Evolutionary conservation across 805 yeast genomes (phyloP).

Genomic region (Ogataea kodamae): DNA sequence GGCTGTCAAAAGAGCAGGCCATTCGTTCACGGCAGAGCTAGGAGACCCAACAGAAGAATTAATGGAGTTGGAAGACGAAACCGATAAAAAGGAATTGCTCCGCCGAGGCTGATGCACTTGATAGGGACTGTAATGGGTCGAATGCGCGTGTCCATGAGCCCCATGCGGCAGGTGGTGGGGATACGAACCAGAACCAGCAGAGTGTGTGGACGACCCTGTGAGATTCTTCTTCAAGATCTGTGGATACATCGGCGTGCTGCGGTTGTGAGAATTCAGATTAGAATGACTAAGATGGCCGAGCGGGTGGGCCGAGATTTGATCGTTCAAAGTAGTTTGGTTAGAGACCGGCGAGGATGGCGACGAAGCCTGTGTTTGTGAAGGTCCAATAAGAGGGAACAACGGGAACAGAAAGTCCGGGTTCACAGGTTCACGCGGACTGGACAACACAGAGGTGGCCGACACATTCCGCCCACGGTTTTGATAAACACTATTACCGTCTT

Average conservation of each 20-base stretch:
- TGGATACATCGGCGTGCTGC: constrained; percentile 8
- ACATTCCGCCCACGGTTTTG: constrained; percentile 12
- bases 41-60: constrained; percentile 27
- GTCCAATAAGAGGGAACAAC: constrained; percentile 33
- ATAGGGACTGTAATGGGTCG: constrained; percentile 27
- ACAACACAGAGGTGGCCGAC: constrained; percentile 16
- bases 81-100: constrained; percentile 25
- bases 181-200: constrained; percentile 18
- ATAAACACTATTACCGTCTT: constrained; percentile 7
- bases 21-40: constrained; percentile 18
- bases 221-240: constrained; percentile 21
- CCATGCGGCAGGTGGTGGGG: constrained; percentile 21
- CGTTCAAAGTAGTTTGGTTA: constrained; percentile 14
- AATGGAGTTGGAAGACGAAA: constrained; percentile 25
- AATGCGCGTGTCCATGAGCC: constrained; percentile 24
- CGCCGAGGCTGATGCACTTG: constrained; percentile 17
- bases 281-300: constrained; percentile 20
- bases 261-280: constrained; percentile 22
- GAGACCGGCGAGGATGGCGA: constrained; percentile 18
- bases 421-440: constrained; percentile 20
- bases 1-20: constrained; percentile 27
- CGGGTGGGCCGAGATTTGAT: constrained; percentile 13
- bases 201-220: constrained; percentile 31
- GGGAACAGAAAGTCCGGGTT: constrained; percentile 33
- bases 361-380: constrained; percentile 20